Evolutionary conservation across 164 flowering plant genomes (phyloP).

Genomic region (Brasenia schreberi): DNA sequence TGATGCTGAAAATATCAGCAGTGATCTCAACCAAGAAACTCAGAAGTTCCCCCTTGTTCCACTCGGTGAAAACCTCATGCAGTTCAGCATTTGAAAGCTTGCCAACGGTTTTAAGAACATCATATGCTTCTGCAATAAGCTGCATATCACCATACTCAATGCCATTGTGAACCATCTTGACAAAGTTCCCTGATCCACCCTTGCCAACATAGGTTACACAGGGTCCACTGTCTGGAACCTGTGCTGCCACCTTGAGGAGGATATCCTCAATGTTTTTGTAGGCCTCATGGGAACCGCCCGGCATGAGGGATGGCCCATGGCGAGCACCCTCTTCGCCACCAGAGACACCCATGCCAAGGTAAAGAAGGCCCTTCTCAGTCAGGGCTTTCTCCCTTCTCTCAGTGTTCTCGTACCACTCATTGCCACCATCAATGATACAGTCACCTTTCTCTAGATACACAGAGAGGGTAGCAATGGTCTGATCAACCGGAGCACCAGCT

Average conservation of each 20-base stretch:
- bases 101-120: conserved; percentile 59
- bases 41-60: conserved; percentile 66
- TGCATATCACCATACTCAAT: conserved; percentile 80
- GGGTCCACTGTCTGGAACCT: conserved; percentile 61
- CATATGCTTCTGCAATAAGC: conserved; percentile 66
- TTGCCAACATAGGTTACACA: conserved; percentile 63
- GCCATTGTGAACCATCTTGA: conserved; percentile 64
- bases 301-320: conserved; percentile 66
- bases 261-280: conserved; percentile 60
- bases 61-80: conserved; percentile 41
- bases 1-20: conserved; percentile 62
- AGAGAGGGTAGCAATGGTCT: conserved; percentile 48
- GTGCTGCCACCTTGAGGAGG: conserved; percentile 63
- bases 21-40: conserved; percentile 69
- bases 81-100: conserved; percentile 55
- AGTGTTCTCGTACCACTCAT: conserved; percentile 69
- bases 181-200: conserved; percentile 65
- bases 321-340: conserved; percentile 80
- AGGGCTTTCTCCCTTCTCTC: conserved; percentile 50
- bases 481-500: conserved; percentile 64
- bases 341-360: conserved; percentile 70
- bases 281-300: conserved; percentile 65
- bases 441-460: conserved; percentile 59
- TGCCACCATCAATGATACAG: conserved; percentile 64
- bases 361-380: conserved; percentile 45